Base-by-base conservation (phyloP, 306 rosid species). In the Macrotyloma uniflorum region DNA sequence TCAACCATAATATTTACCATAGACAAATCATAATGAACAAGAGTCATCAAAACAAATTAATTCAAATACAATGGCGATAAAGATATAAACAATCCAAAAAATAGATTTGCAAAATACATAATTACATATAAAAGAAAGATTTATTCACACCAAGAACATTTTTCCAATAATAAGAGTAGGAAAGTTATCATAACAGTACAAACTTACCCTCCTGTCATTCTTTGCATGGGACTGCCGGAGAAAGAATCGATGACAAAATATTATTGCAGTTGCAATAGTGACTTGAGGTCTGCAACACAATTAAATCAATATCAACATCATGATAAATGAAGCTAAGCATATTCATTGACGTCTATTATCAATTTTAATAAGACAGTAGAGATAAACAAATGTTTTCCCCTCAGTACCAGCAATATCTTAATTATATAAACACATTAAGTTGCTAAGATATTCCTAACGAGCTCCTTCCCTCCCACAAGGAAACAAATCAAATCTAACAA, bases 141-240 rank as follows among this genome's bases (percentile, higher is more conserved):
- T 0, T 61, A 64, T 22, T 24, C 33, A 42, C 64, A 70, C 38
- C 5, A 15, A 22, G 40, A 51, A 77, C 5, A 23, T 59, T 12
- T 10, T 51, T 19, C 28, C 49, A 16, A 59, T 26, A 85, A 46
- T 38, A 30, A 40, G n/a, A 68, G 5, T 45, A 46, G 42, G 46
- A 45, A 76, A 47, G 33, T 62, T 82, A 30, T 16, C 46, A 46
- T 47, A 76, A 33, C 16, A 73, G 46, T 72, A 73, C 15, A 77
- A 43, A 84, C 96, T 90, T 86, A 95, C 98, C 93, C 98, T 89
- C 82, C 98, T 86, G 84, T 95, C 98, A 87, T 95, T 95, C 87
- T 91, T 95, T 70, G 89, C 97, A 81, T 89, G 98, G 81, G 98
- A 95, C 84, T 95, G 98, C 47, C 97, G 91, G 82, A 91, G 98